Evolutionary conservation across 441 rosid genomes (phyloP).

Genomic region (Raphanus hybrid): DNA sequence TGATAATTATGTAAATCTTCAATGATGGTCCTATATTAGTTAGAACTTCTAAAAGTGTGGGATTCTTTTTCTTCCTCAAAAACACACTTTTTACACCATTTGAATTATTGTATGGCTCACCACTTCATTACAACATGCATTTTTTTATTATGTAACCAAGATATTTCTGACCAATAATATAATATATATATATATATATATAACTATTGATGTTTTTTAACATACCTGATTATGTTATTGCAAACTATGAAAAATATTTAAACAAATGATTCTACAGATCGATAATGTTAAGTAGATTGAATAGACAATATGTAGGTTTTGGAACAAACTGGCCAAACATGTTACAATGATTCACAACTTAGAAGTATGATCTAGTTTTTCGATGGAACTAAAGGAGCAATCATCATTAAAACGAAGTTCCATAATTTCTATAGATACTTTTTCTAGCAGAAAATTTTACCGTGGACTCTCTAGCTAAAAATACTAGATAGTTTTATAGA

Average conservation of each 20-base stretch:
- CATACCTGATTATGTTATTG: too few species aligned
- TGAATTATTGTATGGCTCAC: neutral
- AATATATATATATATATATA: too few species aligned
- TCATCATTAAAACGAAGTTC: neutral
- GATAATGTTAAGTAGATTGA: neutral
- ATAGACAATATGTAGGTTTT: neutral
- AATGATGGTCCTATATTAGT: neutral
- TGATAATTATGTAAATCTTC: neutral
- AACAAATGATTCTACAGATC: neutral
- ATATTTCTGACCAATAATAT: too few species aligned
- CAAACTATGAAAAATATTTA: neutral
- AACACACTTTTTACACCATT: neutral
- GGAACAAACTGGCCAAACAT: neutral
- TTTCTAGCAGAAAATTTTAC: neutral
- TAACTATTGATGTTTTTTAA: too few species aligned
- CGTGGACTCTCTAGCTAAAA: neutral
- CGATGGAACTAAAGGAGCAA: neutral
- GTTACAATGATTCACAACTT: neutral
- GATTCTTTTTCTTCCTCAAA: neutral
- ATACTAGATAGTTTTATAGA: neutral
- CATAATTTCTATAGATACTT: neutral
- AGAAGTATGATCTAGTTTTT: neutral
- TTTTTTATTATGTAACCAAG: neutral
- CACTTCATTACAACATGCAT: neutral
- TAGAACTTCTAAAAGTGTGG: neutral